Evolutionary conservation across 2,329 filamentous ascomycete species (phyloP), one percentile per base, ranked within the genome.

Genomic region (Clarireedia monteithiana): DNA sequence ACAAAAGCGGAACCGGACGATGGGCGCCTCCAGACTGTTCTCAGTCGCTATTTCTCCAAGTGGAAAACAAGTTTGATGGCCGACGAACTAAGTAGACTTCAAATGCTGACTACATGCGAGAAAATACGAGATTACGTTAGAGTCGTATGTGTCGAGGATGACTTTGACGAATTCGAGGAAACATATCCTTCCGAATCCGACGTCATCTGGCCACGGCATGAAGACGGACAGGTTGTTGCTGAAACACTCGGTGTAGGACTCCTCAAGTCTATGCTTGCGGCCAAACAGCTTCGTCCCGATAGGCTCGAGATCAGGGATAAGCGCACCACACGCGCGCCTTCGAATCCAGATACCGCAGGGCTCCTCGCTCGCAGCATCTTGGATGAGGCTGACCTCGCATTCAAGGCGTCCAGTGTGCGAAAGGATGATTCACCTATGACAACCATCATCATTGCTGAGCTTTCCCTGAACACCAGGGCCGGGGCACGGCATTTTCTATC

Each of bases 11-110:
- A 45, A 56, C 17, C 34, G 51, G 39, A 56, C 40, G 53, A 51
- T 39, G 53, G 42, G 44, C 40, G 53, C 50, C 48, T 56, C 27
- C 48, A 56, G 39, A 47, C 40, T 56, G 38, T 51, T 40, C 48
- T 56, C 40, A 39, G 20, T 42, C 53, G 53, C 48, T 56, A 51
- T 51, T 51, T 56, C 42, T 51, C 53, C 48, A 51, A 40, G 40
- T 56, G 53, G 53, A 56, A 51, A 49, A 56, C 53, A 45, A 56
- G 26, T 50, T 40, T 56, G 48, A 56, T 51, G 53, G 53, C 40
- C 42, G 48, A 56, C 40, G 53, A 56, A 26, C 53, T 56, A 44
- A 56, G 27, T 34, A 56, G 42, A 49, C 53, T 56, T 56, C 53
- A 51, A 48, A 51, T 48, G 23, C 53, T 56, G 5, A 40, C 53